Base-by-base conservation (phyloP, 352 stramenopile genomes). In the Pythium apleroticum region DNA sequence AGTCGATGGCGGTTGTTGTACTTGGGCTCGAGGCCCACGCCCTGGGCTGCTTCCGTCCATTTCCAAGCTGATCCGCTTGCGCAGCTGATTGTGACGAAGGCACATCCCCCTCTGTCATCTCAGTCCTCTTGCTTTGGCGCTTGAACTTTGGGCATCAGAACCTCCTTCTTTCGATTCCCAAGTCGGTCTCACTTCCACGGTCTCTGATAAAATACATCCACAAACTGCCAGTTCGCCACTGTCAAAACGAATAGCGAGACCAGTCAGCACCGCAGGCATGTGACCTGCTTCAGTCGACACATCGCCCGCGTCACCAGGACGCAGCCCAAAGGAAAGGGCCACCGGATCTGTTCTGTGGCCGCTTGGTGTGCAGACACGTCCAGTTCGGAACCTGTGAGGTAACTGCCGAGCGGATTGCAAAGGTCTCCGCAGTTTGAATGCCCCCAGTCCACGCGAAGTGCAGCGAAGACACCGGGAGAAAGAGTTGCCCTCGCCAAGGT, bases 331-430 rank as follows among this genome's bases (percentile, higher is more conserved):
- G 19, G 15, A 46, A 8, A 46, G 37, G 22, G 37, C 37, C 37
- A 14, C 37, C 15, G 5, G 19, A 46, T 46, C 37, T n/a, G 37
- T 9, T 46, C 8, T 17, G 8, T 46, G 37, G 37, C 37, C 17
- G 37, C 37, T 46, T 46, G 37, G 37, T 46, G 37, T n/a, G 4
- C 33, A 41, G 33, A 4, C 33, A 41, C 33, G 12, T 41, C 9
- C 9, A 19, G 12, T 17, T 17, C 12, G 11, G 33, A 11, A 41
- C 33, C 33, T 41, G 33, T 41, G 33, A 41, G 37, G 37, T 46
- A 46, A 46, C 37, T 46, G 37, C 37, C 37, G 37, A 46, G 37
- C 37, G 37, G 37, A 46, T 46, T 46, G 37, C 37, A 46, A 46
- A 46, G 37, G 37, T 46, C 37, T 46, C 14, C 15, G 22, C 37